Base-by-base conservation (phyloP, 306 rosid species). In the Fragaria vesca region DNA sequence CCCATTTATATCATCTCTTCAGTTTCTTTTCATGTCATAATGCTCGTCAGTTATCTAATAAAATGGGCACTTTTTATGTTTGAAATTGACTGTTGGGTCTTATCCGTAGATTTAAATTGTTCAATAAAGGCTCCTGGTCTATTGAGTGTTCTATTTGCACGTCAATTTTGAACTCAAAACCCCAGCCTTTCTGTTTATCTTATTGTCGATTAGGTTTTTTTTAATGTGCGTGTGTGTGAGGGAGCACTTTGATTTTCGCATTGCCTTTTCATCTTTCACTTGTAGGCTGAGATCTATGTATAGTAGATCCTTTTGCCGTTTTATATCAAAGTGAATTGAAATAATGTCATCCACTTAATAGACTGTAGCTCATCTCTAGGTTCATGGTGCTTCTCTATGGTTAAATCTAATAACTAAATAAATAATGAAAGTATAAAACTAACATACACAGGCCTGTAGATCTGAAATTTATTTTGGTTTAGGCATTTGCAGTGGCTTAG, bases 151-250 rank as follows among this genome's bases (percentile, higher is more conserved):
- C 28, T 32, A 74, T 76, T 66, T 80, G 86, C 80, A 72, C 78
- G 80, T 79, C 87, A 85, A 82, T 85, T 85, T 82, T 80, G 73
- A 78, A 71, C 78, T 30, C 74, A 38, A 69, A 9, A 40, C 63
- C 30, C 13, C 63, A 57, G 32, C 21, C 11, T 57, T n/a, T 57
- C 30, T 57, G 5, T 57, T 57, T 8, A 57, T 57, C 8, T n/a
- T n/a, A 57, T 18, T 52, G 57, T 18, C 24, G 3, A 52, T 16
- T 51, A 17, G 55, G 55, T 57, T 20, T 55, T 20, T 51, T 52
- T 55, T 55, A 30, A 30, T 30, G 32, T 55, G n/a, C 9, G 2
- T 21, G 11, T 21, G 13, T 57, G 8, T 16, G 8, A 51, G 10
- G 6, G 11, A 17, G 32, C 21, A 55, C 61, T n/a, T 3, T 55